Evolutionary conservation across 2,329 filamentous ascomycete genomes (phyloP), one percentile per base, ranked within the genome.

Genomic region (Cladosporium velox): DNA sequence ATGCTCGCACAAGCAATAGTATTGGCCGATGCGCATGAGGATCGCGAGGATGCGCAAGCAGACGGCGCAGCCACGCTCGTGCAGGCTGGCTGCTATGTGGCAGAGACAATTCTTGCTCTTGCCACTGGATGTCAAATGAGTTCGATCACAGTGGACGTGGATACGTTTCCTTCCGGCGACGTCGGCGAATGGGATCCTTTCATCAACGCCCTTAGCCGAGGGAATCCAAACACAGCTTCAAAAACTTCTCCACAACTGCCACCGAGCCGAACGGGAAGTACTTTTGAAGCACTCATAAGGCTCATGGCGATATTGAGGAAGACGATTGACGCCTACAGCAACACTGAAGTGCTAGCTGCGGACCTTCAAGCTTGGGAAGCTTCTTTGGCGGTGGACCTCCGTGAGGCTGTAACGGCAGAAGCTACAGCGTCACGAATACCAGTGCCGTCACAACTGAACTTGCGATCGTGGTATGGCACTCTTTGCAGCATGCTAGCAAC

Each of bases 101-200:
- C 41, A 11, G 55, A 58, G n/a, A 58, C 55, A 6, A 24, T 58
- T 1, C 21, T 58, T 6, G 18, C 32, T 24, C 14, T 58, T 7
- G 55, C 55, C 14, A 41, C 55, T 7, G 55, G 55, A 24, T 4
- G 4, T 4, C 30, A 28, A 38, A 15, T 14, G 3, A 38, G 10
- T 24, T 8, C 1, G 18, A 41, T 32, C 18, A n/a, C 18, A 41
- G 18, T 14, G 11, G 28, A n/a, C 8, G 8, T 32, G 15, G 32
- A 35, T 24, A 10, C 55, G 2, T 14, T 38, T 11, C n/a, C n/a
- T 24, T 21, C 21, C 7, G 55, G 55, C 15, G 32, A 58, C 21
- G n/a, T 58, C 4, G 55, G 55, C 34, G 55, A 58, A 28, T 58
- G 55, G 55, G 55, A 58, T 28, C 55, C 55, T 5, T 58, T 58